A percentile compares a stretch with the other conserved stretches of the same genome.
Conservation (phyloP, 2,329 filamentous ascomycete genomes). For the Shiraia bambusicola region DNA sequence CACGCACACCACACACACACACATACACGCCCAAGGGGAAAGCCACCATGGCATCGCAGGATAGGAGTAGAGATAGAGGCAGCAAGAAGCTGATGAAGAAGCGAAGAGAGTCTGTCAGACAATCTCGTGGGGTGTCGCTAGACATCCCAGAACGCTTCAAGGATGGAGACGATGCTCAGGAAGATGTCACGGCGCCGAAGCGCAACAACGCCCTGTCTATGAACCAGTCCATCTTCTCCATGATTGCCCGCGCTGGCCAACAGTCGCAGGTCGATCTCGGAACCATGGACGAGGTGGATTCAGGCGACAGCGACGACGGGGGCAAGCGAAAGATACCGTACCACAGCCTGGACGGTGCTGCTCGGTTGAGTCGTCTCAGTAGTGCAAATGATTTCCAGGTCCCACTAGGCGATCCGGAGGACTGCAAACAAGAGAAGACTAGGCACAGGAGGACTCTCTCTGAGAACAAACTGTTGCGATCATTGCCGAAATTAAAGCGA, state of each 20-base stretch:
- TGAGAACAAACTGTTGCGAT: slow-evolving; percentile 65
- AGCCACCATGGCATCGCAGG: slow-evolving; percentile 38
- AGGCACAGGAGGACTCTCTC: slow-evolving; percentile 63
- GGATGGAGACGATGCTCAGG: slow-evolving; percentile 60
- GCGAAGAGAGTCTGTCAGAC: slow-evolving; percentile 31
- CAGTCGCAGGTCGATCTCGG: slow-evolving; percentile 79
- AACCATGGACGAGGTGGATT: slow-evolving; percentile 70
- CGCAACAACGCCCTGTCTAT: slow-evolving; percentile 62
- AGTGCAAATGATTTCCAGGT: slow-evolving; percentile 35
- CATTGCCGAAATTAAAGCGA: slow-evolving; percentile 60
- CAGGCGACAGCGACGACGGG: slow-evolving; percentile 72
- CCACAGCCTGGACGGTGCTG: slow-evolving; percentile 37
- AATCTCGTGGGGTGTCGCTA: slow-evolving; percentile 44
- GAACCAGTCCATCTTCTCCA: slow-evolving; percentile 92
- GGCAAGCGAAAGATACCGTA: slow-evolving; percentile 26
- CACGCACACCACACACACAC: slow-evolving; percentile 11
- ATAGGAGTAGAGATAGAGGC: slow-evolving; percentile 26
- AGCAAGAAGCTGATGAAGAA: slow-evolving; percentile 40
- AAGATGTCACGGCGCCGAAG: slow-evolving; percentile 61
- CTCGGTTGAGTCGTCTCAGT: slow-evolving; percentile 39
- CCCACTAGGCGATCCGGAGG: slow-evolving; percentile 14
- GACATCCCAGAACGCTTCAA: slow-evolving; percentile 60
- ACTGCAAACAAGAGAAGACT: slow-evolving; percentile 15
- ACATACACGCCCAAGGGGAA: background rate
- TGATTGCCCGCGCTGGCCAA: slow-evolving; percentile 86